Evolutionary conservation across 768 basidiomycete genomes (phyloP).

Genomic region (Leccinum subtestaceum): DNA sequence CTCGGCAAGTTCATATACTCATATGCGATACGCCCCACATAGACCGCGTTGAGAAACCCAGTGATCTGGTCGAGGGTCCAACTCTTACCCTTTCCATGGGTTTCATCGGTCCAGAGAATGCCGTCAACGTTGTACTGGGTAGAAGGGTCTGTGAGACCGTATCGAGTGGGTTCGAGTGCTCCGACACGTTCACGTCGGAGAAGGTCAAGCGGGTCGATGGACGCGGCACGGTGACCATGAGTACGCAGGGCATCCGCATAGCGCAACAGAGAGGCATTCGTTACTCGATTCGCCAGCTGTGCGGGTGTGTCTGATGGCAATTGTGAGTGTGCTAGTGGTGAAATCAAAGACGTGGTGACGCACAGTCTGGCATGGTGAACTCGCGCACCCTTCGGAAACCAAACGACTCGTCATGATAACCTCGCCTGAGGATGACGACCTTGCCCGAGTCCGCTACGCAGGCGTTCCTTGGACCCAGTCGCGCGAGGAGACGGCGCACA

Average conservation of each 20-base stretch:
- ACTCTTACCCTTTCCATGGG: constrained; percentile 32
- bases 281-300: constrained; percentile 64
- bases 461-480: background rate
- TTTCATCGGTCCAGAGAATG: constrained; percentile 65
- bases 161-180: constrained; percentile 73
- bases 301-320: constrained; percentile 50
- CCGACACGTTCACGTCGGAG: constrained; percentile 79
- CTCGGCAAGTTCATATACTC: constrained; percentile 90
- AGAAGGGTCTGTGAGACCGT: constrained; percentile 59
- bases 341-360: constrained; percentile 24
- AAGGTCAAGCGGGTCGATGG: constrained; percentile 84
- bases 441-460: constrained; percentile 6
- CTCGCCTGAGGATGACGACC: constrained; percentile 27
- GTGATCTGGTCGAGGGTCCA: constrained; percentile 75
- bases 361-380: constrained; percentile 72
- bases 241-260: constrained; percentile 88
- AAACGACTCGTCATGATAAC: constrained; percentile 78
- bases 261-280: constrained; percentile 76
- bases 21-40: constrained; percentile 84
- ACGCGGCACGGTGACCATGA: constrained; percentile 81
- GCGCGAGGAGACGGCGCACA: constrained; percentile 10
- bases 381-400: constrained; percentile 66
- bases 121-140: constrained; percentile 71
- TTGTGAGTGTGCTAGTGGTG: background rate
- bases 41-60: constrained; percentile 64